Evolutionary conservation across 2,329 filamentous ascomycete genomes (phyloP), one percentile per base, ranked within the genome.

Genomic region (Phialophora macrospora): DNA sequence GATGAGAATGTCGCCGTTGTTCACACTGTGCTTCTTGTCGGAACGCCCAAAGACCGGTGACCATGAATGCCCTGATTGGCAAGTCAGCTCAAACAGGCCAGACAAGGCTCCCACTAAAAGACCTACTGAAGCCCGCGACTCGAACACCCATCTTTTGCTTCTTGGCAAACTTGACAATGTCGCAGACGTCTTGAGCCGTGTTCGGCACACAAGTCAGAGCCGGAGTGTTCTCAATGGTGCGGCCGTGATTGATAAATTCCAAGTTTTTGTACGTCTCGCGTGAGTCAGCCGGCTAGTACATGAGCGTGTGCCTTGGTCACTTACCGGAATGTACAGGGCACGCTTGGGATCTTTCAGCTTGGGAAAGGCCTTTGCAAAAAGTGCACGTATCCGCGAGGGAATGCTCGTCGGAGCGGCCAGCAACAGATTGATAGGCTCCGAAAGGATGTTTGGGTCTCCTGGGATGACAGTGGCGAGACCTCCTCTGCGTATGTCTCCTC

Each of bases 1-100:
- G 51, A 81, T 79, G 60, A 80, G 62, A 28, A 79, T 74, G 64
- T 79, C 77, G 32, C 75, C 75, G 24, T 67, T 69, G 38, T 64
- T 67, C 9, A 58, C 26, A 11, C 48, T n/a, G 17, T 56, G 60
- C 48, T 63, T 61, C 28, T 59, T 63, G 54, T 62, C 34, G 4
- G 67, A 63, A 11, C 67, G 64, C 28, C 67, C 67, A 56, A 69
- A 69, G 26, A 69, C 67, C 12, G 67, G 67, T 24, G 67, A 69
- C 67, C 67, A 69, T 26, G 67, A 69, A 60, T 69, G 67, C 59
- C 67, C 67, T 69, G 41, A 24, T 34, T 30, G 5, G 30, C 3
- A 32, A 41, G 38, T 67, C 9, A 68, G 63, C 41, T 46, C 26
- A 41, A 9, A 20, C 55, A 26, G 3, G 20, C 63, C 7, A 28